A percentile compares a stretch with the other conserved stretches of the same genome.
Conservation (phyloP, 148 eudicot species). For the Beta vulgaris region DNA sequence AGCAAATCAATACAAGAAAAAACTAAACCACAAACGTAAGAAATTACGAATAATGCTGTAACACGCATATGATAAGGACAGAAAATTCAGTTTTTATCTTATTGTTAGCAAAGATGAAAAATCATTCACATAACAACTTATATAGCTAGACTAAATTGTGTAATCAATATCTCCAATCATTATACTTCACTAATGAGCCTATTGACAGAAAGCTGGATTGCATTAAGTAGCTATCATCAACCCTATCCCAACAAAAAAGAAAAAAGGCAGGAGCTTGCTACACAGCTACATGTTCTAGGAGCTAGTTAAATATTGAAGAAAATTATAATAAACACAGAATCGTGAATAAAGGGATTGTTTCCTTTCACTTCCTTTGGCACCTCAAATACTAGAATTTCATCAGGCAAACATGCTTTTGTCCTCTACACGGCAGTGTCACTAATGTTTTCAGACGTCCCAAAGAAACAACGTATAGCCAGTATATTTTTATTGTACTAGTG, state of each 20-base stretch:
- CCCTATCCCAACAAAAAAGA: background rate
- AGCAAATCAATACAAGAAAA: no score
- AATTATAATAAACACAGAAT: background rate
- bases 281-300: background rate
- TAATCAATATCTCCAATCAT: no score
- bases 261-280: background rate
- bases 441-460: background rate
- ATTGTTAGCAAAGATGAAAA: background rate
- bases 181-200: background rate
- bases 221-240: background rate
- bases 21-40: no score
- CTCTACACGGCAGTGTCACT: background rate
- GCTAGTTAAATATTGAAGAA: background rate
- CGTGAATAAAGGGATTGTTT: background rate
- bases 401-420: background rate
- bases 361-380: background rate
- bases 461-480: background rate
- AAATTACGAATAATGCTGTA: background rate
- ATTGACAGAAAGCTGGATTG: background rate
- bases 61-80: background rate
- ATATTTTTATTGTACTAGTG: background rate
- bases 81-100: background rate
- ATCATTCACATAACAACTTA: background rate
- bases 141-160: background rate
- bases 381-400: background rate